A percentile compares a stretch with the other conserved stretches of the same genome.
phyloP scores from a whole-genome alignment of 2,329 filamentous ascomycete genomes.

The Diaporthe velutina region DNA sequence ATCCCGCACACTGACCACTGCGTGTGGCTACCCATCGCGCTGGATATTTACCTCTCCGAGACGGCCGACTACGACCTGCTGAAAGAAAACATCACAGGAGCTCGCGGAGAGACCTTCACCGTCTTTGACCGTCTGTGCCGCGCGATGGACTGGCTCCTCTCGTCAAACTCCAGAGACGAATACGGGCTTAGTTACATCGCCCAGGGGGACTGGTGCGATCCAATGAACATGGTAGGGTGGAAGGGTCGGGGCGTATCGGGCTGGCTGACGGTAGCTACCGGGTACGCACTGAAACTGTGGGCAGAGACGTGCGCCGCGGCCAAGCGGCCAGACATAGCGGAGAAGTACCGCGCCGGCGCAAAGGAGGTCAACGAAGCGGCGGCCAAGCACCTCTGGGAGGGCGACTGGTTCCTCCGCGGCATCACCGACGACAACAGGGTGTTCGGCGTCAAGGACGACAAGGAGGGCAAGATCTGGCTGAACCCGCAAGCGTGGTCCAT shows the following conservation, averaged over 20 bases:
- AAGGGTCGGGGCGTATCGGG: slow-evolving; percentile 70
- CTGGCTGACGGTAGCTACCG: slow-evolving; percentile 69
- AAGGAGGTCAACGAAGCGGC: slow-evolving; percentile 62
- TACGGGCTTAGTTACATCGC: slow-evolving; percentile 69
- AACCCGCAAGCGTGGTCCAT: slow-evolving; percentile 70
- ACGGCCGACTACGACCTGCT: slow-evolving; percentile 66
- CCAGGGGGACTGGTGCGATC: slow-evolving; percentile 72
- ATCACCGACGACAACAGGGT: slow-evolving; percentile 68
- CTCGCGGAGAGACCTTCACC: slow-evolving; percentile 59
- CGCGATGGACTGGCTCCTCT: slow-evolving; percentile 70
- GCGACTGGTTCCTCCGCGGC: slow-evolving; percentile 68
- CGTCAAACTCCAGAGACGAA: slow-evolving; percentile 57
- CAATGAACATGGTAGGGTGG: slow-evolving; percentile 73
- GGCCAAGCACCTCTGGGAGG: slow-evolving; percentile 67
- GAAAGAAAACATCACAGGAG: slow-evolving; percentile 55
- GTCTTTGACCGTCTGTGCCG: slow-evolving; percentile 67
- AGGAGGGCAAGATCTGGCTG: slow-evolving; percentile 69
- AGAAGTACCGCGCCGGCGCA: slow-evolving; percentile 59
- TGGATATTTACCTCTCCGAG: slow-evolving; percentile 68
- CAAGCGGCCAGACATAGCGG: slow-evolving; percentile 54
- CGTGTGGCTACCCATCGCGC: slow-evolving; percentile 67
- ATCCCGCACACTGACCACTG: slow-evolving; percentile 72
- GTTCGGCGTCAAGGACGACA: slow-evolving; percentile 64
- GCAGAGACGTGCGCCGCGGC: slow-evolving; percentile 63
- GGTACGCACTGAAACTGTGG: slow-evolving; percentile 66